A percentile compares a stretch with the other conserved stretches of the same genome.
Evolutionary conservation across 2,329 filamentous ascomycete species (phyloP).

Genomic region (Thelonectria blattea): DNA sequence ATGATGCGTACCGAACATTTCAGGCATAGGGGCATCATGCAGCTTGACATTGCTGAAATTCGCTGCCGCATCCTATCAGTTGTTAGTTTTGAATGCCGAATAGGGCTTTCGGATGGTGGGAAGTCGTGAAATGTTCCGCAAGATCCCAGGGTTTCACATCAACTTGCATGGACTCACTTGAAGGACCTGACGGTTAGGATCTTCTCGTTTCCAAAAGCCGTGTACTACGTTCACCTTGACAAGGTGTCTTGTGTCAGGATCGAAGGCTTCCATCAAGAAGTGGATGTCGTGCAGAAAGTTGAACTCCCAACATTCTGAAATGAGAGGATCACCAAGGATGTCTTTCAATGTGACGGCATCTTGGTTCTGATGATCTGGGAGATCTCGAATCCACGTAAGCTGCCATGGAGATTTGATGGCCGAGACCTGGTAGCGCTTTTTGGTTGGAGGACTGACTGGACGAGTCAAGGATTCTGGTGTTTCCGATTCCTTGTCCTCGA

Average conservation of each 20-base stretch:
- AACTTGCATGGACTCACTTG: constrained; percentile 52
- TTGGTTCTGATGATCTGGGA: constrained; percentile 64
- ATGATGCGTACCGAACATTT: constrained; percentile 85
- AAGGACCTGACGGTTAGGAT: constrained; percentile 61
- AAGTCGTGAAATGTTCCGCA: not conserved
- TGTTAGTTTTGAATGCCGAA: constrained; percentile 14
- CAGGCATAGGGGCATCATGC: constrained; percentile 78
- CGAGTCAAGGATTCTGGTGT: constrained; percentile 41
- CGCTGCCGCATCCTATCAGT: constrained; percentile 62
- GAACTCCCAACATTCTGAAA: constrained; percentile 74
- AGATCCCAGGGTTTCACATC: not conserved
- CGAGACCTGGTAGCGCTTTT: constrained; percentile 34
- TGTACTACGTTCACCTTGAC: constrained; percentile 64
- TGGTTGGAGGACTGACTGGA: constrained; percentile 56
- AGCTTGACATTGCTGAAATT: constrained; percentile 71
- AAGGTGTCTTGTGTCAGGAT: constrained; percentile 54
- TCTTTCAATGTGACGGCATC: constrained; percentile 71
- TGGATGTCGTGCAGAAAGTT: constrained; percentile 69
- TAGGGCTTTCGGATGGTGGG: not conserved
- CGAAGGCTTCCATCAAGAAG: constrained; percentile 62
- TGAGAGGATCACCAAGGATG: constrained; percentile 75
- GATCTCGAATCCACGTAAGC: constrained; percentile 71
- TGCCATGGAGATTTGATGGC: constrained; percentile 69
- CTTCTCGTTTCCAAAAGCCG: constrained; percentile 72
- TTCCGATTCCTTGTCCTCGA: constrained; percentile 21